phyloP scores from a whole-genome alignment of 78 protist genomes.

The Pelomyxa schiedti region DNA sequence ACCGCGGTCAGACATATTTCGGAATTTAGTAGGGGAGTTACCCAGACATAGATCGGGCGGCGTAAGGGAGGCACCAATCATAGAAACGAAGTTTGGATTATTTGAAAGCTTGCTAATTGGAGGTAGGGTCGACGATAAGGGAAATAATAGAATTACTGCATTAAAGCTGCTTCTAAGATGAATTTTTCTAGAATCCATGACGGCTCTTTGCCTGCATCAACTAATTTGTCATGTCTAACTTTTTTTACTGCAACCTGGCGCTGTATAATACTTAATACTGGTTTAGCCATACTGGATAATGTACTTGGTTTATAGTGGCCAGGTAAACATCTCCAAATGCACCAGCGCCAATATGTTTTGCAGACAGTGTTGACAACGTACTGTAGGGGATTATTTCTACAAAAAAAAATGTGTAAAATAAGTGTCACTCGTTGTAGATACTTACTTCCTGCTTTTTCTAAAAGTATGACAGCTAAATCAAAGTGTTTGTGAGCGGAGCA shows the following conservation, averaged over 20 bases:
- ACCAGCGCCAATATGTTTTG: constrained; percentile 32
- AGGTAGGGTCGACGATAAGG: too few relatives aligned
- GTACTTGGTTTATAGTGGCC: constrained; percentile 12
- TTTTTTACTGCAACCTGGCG: constrained; percentile 28
- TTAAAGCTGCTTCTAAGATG: constrained; percentile 25
- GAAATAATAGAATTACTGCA: constrained; percentile 39
- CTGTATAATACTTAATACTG: background rate
- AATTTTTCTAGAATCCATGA: constrained; percentile 31
- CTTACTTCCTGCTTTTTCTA: constrained; percentile 34
- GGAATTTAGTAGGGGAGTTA: background rate
- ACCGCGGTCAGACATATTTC: background rate
- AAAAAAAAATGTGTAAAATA: background rate
- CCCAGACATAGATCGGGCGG: constrained; percentile 17
- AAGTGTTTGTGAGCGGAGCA: constrained; percentile 20
- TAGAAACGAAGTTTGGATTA: constrained; percentile 25
- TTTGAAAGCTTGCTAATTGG: constrained; percentile 30
- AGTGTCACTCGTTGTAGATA: background rate
- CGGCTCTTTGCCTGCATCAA: constrained; percentile 38
- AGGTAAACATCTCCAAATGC: constrained; percentile 43
- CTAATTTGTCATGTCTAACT: constrained; percentile 26
- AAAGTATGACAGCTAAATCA: constrained; percentile 8
- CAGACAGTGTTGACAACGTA: background rate
- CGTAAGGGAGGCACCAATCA: constrained; percentile 31
- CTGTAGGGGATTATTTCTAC: background rate
- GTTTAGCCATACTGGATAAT: background rate